Evolutionary conservation across 1,284 basidiomycete genomes (phyloP), one percentile per base, ranked within the genome.

Genomic region (Phellopilus nigrolimitatus): DNA sequence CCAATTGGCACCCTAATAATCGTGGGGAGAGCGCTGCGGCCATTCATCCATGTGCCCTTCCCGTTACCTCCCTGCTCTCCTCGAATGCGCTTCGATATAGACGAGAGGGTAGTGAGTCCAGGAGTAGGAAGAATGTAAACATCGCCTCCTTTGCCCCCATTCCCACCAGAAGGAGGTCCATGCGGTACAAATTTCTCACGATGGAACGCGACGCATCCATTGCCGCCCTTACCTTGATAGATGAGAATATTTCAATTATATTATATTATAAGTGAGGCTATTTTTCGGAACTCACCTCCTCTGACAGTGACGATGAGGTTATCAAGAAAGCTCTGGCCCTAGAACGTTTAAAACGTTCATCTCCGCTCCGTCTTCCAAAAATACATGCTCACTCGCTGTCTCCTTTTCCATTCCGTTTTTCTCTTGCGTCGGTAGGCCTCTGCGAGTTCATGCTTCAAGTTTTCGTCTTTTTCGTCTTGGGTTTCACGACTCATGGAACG

Each of bases 131-230:
- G 68, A 57, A 97, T 78, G 65, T 91, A 92, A 27, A 97, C 82
- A 56, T 88, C 83, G 1, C 90, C 92, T 22, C 94, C 95, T 41
- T 78, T 77, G 0, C 92, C 94, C 15, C 95, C 94, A 57, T 88
- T 88, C 1, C 93, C 94, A 1, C 94, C 94, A 8, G 89, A 91
- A 0, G 93, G 90, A 0, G 91, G 90, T 0, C 92, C 91, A 55
- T 82, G 79, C 0, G 84, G 78, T 54, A 79, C 80, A 68, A 76
- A 88, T 62, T 86, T 88, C 69, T 89, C 86, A 53, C 84, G 82
- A 60, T 89, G 82, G 59, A 93, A 91, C 2, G 89, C 88, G 12
- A 85, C 84, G 56, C 89, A 88, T 15, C 91, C 91, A 49, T 90
- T 73, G 0, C 91, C 89, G 19, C 92, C 93, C 62, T 78, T 84